Percentiles rank a stretch among this genome's conserved stretches.
phyloP scores from a whole-genome alignment of 1,284 basidiomycete species.

The Flammula alnicola region DNA sequence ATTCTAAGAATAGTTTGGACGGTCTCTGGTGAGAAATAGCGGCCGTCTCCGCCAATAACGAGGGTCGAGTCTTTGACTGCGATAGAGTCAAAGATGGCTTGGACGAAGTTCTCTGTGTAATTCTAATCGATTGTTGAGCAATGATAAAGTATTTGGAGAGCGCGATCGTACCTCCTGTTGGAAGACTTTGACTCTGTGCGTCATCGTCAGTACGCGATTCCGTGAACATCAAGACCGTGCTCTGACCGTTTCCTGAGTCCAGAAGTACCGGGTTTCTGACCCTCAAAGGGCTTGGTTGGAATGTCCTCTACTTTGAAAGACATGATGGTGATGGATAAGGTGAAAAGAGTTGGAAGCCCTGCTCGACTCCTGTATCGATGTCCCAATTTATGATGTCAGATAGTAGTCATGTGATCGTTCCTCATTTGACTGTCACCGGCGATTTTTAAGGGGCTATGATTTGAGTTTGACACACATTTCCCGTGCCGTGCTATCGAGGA shows the following conservation, averaged over 20 bases:
- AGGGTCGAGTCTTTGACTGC: constrained; percentile 83
- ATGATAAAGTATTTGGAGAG: constrained; percentile 12
- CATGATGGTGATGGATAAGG: constrained; percentile 35
- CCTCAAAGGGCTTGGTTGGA: constrained; percentile 78
- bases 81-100: constrained; percentile 93
- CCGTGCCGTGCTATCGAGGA: neutral
- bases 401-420: constrained; percentile 24
- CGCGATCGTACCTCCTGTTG: constrained; percentile 73
- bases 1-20: constrained; percentile 92
- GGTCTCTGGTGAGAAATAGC: constrained; percentile 90
- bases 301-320: constrained; percentile 61
- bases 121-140: constrained; percentile 53
- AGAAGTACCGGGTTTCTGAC: constrained; percentile 95
- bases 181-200: constrained; percentile 86
- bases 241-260: constrained; percentile 88
- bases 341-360: constrained; percentile 12
- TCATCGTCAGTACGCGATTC: constrained; percentile 22
- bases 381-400: constrained; percentile 33
- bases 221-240: constrained; percentile 18
- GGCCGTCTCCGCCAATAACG: constrained; percentile 97
- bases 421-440: constrained; percentile 16
- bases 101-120: constrained; percentile 99
- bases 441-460: constrained; percentile 5
- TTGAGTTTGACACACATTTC: constrained; percentile 3
- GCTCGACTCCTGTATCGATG: constrained; percentile 24